Base-by-base conservation (phyloP, 2,329 filamentous ascomycete genomes). In the Fusarium chuoi region DNA sequence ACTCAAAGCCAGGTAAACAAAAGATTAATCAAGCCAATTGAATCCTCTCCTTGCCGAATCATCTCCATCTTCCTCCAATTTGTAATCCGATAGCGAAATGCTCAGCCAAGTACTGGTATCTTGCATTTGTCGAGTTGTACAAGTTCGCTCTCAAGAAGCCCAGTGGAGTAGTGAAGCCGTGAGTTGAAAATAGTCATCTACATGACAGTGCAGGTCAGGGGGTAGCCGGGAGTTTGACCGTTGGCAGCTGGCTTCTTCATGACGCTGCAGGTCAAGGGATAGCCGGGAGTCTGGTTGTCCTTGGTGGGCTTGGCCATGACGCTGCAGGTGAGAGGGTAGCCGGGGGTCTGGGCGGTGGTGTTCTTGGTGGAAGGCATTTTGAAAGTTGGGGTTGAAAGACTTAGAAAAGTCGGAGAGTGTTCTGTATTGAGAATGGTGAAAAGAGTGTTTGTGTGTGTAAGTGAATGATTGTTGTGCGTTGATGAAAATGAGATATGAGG, bases 181-280 rank as follows among this genome's bases (percentile, higher is more conserved):
- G 35, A 18, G 11, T n/a, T 41, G 56, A 45, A 54, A 45, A 54
- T 57, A 24, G 56, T 20, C 28, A 44, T 77, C 80, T 82, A 83
- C 82, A 83, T 82, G 76, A 83, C 62, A 36, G 68, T 75, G 72
- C 81, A 83, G 61, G 79, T 78, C 30, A 80, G 71, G 46, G 74
- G 77, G 65, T 78, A 78, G 65, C 75, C 74, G 24, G 68, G 68
- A 26, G 61, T 71, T 52, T 73, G 59, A 20, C 71, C 55, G 45
- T 70, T 71, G 39, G 61, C 33, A 20, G 48, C 48, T 14, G 79
- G 78, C 76, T 81, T 80, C 55, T 78, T 75, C 79, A 80, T 80
- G 60, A 80, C 63, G 28, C 51, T 71, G 72, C 79, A 80, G 33
- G 75, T 75, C 28, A 79, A 66, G 33, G 78, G 79, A 26, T 78